phyloP scores from a whole-genome alignment of 2,329 filamentous ascomycete species.

The Massarina eburnea region DNA sequence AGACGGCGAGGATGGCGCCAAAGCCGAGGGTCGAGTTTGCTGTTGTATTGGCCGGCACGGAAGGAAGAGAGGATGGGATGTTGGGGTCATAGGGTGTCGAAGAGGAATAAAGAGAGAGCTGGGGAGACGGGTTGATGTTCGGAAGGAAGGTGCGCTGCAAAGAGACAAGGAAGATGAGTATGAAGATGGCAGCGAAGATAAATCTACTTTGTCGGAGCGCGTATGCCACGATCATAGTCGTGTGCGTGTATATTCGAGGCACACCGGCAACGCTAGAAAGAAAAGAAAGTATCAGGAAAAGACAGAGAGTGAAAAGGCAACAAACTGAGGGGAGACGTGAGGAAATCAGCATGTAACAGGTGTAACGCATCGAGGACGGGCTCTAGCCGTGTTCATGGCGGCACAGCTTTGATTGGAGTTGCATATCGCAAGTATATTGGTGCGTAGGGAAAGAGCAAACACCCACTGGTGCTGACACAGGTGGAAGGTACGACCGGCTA shows the following conservation, averaged over 20 bases:
- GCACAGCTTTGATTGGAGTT: too few relatives aligned
- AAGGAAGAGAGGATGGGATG: not conserved
- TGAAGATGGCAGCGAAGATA: not conserved
- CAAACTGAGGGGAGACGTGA: not conserved
- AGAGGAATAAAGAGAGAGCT: not conserved
- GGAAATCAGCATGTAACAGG: too few relatives aligned
- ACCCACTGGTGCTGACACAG: too few relatives aligned
- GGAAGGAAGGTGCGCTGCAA: not conserved
- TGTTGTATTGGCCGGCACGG: too few relatives aligned
- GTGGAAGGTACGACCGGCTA: too few relatives aligned
- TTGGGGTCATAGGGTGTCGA: not conserved
- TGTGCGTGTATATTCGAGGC: not conserved
- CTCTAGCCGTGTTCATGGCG: too few relatives aligned
- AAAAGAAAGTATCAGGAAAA: not conserved
- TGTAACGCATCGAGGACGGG: too few relatives aligned
- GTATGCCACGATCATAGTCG: not conserved
- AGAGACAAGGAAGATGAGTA: not conserved
- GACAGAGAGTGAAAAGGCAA: too few relatives aligned
- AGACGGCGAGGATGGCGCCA: slow-evolving; percentile 44
- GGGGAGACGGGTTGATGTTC: not conserved
- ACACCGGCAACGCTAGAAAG: not conserved
- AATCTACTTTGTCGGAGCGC: not conserved
- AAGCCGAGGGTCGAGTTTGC: slow-evolving; percentile 28
- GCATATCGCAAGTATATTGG: too few relatives aligned
- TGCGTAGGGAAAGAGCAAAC: too few relatives aligned